Conservation (phyloP, 1,139 yeast species). For the Meyerozyma carpophila region DNA sequence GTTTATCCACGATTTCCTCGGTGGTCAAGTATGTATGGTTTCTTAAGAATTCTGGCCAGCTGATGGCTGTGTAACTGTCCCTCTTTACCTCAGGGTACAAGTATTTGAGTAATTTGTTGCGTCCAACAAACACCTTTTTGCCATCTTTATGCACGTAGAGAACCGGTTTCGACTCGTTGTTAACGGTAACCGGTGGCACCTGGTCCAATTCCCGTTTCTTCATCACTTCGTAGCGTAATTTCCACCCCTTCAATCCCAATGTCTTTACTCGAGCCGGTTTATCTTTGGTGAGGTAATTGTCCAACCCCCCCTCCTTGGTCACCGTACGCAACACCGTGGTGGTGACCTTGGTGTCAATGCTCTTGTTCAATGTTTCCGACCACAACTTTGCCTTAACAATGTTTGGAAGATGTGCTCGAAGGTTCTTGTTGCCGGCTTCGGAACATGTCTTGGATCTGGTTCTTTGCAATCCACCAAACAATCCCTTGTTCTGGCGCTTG, state of each 20-base stretch:
- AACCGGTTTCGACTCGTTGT: conserved; percentile 37
- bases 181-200: conserved; percentile 20
- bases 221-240: conserved; percentile 69
- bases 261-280: conserved; percentile 88
- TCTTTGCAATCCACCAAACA: conserved; percentile 84
- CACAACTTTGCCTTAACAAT: conserved; percentile 69
- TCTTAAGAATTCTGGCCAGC: conserved; percentile 40
- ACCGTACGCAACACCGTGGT: conserved; percentile 81
- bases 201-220: conserved; percentile 22
- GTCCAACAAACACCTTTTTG: conserved; percentile 53
- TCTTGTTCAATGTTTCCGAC: conserved; percentile 70
- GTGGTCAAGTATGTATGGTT: conserved; percentile 34
- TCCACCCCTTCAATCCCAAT: conserved; percentile 90
- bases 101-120: conserved; percentile 51
- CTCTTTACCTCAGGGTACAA: conserved; percentile 50
- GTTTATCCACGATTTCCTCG: conserved; percentile 37
- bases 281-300: conserved; percentile 78
- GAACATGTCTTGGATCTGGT: conserved; percentile 75
- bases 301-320: conserved; percentile 91
- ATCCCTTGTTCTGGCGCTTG: conserved; percentile 82
- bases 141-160: conserved; percentile 47
- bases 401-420: conserved; percentile 80
- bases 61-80: conserved; percentile 39
- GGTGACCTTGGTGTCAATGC: conserved; percentile 58
- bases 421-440: conserved; percentile 67